Evolutionary conservation across 768 basidiomycete species (phyloP).

Genomic region (Dentipellis fragilis): DNA sequence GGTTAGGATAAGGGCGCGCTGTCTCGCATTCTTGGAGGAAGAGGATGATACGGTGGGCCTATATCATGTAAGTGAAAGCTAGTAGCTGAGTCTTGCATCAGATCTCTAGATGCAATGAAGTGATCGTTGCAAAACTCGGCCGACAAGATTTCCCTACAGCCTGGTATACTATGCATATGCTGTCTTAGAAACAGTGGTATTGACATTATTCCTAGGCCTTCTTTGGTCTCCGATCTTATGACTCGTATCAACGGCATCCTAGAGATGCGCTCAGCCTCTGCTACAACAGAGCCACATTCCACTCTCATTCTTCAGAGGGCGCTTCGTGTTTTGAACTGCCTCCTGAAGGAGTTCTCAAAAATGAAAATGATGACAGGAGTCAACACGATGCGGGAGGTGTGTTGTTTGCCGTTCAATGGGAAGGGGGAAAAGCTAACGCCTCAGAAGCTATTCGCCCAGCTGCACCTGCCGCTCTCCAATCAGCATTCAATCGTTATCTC

Average conservation of each 20-base stretch:
- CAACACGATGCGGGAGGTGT: slow-evolving; percentile 54
- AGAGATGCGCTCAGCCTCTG: slow-evolving; percentile 32
- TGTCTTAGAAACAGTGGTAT: background rate
- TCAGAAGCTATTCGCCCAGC: slow-evolving; percentile 33
- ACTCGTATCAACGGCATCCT: slow-evolving; percentile 43
- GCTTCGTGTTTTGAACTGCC: slow-evolving; percentile 50
- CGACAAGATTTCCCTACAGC: slow-evolving; percentile 63
- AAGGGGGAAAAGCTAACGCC: slow-evolving; percentile 1
- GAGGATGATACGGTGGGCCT: slow-evolving; percentile 60
- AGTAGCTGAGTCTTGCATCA: slow-evolving; percentile 19
- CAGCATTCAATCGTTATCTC: no score
- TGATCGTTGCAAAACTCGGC: slow-evolving; percentile 68
- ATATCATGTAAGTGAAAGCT: background rate
- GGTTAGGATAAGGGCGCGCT: slow-evolving; percentile 50
- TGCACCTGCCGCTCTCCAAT: no score
- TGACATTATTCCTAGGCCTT: slow-evolving; percentile 36
- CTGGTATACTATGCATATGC: slow-evolving; percentile 36
- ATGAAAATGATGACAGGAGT: slow-evolving; percentile 64
- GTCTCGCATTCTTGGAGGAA: slow-evolving; percentile 63
- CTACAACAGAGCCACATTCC: slow-evolving; percentile 28
- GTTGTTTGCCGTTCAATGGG: slow-evolving; percentile 6
- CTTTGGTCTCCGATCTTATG: slow-evolving; percentile 45
- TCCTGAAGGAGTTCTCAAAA: slow-evolving; percentile 61
- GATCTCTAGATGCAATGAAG: slow-evolving; percentile 73
- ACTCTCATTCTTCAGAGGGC: slow-evolving; percentile 47